phyloP scores from a whole-genome alignment of 495 filamentous ascomycete species.

The Tuber melanosporum region DNA sequence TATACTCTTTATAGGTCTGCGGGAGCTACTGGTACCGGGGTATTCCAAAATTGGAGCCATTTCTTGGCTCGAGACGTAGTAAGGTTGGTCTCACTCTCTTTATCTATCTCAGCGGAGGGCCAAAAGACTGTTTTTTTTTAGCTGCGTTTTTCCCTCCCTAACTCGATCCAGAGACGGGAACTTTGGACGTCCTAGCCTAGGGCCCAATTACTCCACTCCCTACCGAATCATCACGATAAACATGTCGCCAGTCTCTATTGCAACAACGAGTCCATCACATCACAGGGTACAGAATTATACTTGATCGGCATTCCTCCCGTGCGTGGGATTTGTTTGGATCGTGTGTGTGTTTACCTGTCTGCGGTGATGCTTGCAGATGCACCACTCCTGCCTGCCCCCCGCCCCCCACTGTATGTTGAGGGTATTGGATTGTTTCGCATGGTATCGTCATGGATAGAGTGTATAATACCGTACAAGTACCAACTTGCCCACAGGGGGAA shows the following conservation, averaged over 20 bases:
- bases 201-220: no score
- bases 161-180: no score
- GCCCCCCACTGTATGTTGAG: not conserved
- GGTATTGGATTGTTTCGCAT: not conserved
- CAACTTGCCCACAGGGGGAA: no score
- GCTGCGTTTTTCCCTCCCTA: no score
- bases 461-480: not conserved
- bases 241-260: not conserved
- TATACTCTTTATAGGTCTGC: no score
- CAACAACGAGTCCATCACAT: not conserved
- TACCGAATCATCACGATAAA: not conserved
- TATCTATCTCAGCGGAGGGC: no score
- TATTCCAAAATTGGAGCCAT: no score
- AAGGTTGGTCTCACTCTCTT: no score
- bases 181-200: no score
- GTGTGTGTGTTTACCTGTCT: not conserved
- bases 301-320: not conserved
- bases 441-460: not conserved
- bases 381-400: not conserved
- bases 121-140: no score
- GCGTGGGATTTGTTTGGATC: not conserved
- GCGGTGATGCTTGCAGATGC: not conserved
- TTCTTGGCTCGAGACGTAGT: no score
- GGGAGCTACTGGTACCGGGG: no score
- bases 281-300: not conserved